Evolutionary conservation across 192 early-diverging fungal genomes (phyloP), one percentile per base, ranked within the genome.

Genomic region (Rhizophagus prolifer): DNA sequence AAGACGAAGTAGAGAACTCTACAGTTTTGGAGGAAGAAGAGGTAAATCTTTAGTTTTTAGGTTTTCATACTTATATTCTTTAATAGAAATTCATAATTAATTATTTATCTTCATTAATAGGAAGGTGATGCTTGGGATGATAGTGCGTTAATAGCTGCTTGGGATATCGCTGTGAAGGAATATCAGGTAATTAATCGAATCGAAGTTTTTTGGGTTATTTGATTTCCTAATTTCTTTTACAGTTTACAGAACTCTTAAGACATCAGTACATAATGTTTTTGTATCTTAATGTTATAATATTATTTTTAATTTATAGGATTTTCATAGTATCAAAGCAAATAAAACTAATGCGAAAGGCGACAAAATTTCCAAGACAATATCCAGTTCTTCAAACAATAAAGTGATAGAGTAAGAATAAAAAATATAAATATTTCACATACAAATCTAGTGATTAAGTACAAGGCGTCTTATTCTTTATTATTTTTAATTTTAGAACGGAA

Each of bases 111-210:
- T 64, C 64, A 34, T 34, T 34, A 34, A 65, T 34, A 76, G 38
- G 47, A 83, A 59, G 77, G 62, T 2, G 84, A 85, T n/a, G 79
- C 82, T 0, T 92, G 91, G 91, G 88, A 92, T 34, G 91, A 92
- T 62, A 80, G 78, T 9, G 87, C 83, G 26, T 82, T 92, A 46
- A 86, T 92, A 61, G 85, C 81, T 25, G 87, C 88, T 1, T 92
- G 91, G 91, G 89, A 92, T 46, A 76, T 68, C 64, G 86, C 89
- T 9, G 82, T 90, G 10, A 85, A 81, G 26, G 84, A 87, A 60
- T 92, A 89, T 72, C 87, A 87, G 78, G 76, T 82, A 79, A 59
- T 54, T 31, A 79, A 79, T 72, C 23, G 26, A 28, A 31, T 16
- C 25, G 12, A 54, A 21, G 14, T 21, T n/a, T n/a, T 13, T 47